Conservation (phyloP, 106 monocot genomes). For the Dioscorea zingiberensis region DNA sequence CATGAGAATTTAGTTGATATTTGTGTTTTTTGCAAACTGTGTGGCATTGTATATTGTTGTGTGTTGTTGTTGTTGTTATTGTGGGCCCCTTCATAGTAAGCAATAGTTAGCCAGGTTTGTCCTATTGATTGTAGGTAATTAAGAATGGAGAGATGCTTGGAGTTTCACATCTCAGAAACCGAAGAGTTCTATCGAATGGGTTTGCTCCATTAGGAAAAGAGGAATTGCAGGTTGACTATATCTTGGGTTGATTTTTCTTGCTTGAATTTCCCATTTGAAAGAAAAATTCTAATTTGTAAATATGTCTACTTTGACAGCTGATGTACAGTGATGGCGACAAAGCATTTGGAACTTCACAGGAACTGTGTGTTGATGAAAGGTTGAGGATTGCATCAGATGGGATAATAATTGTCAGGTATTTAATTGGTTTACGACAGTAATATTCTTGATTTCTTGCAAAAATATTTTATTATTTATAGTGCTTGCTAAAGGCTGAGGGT, state of each 20-base stretch:
- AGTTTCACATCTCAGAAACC: conserved; percentile 94
- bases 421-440: no score
- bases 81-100: background rate
- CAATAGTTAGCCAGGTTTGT: background rate
- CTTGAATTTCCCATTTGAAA: background rate
- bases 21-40: no score
- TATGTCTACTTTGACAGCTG: conserved; percentile 40
- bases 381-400: conserved; percentile 92
- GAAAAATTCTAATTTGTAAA: conserved; percentile 4
- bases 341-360: conserved; percentile 92
- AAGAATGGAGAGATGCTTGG: conserved; percentile 99
- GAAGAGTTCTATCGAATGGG: conserved; percentile 95
- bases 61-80: background rate
- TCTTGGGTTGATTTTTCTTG: conserved; percentile 1
- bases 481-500: no score
- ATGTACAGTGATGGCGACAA: conserved; percentile 99
- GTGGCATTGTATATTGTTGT: background rate
- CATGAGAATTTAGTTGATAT: no score
- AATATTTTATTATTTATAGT: no score
- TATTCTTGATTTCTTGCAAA: no score
- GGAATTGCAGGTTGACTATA: conserved; percentile 56
- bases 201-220: conserved; percentile 76
- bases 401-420: conserved; percentile 86
- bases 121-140: conserved; percentile 59
- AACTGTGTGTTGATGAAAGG: conserved; percentile 95